Percentiles rank a stretch among this genome's conserved stretches.
Evolutionary conservation across 2,329 filamentous ascomycete genomes (phyloP).

Genomic region (Fusarium sp.): DNA sequence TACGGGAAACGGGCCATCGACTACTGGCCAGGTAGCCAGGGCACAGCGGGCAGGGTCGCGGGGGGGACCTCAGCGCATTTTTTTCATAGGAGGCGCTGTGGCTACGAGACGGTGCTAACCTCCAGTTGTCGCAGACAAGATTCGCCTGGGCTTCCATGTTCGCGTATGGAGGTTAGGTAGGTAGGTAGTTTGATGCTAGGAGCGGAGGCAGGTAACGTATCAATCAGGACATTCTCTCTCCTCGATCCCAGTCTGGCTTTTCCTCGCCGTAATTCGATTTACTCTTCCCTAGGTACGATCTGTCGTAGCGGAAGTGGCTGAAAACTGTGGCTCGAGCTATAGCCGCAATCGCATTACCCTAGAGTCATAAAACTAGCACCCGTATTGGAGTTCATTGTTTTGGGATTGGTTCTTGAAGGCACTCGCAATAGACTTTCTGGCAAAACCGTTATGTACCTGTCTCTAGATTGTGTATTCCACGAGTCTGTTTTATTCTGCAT

Average conservation of each 20-base stretch:
- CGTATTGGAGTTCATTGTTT: not conserved
- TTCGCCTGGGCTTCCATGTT: not conserved
- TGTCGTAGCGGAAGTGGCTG: not conserved
- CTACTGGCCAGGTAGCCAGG: conserved; percentile 23
- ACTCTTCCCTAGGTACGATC: not conserved
- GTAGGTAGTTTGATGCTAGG: not conserved
- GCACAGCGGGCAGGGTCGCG: conserved; percentile 26
- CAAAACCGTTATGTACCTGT: not conserved
- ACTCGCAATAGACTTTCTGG: not conserved
- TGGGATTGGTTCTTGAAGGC: not conserved
- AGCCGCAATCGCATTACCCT: not conserved
- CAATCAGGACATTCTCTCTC: not conserved
- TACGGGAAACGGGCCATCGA: conserved; percentile 24
- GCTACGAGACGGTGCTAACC: not conserved
- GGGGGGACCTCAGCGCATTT: conserved; percentile 35
- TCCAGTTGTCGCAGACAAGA: not conserved
- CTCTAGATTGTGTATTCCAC: not conserved
- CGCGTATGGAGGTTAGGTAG: too few relatives aligned
- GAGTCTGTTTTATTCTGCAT: not conserved
- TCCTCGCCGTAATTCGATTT: not conserved
- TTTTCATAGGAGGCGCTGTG: conserved; percentile 29
- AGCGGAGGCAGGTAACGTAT: not conserved
- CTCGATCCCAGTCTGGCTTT: not conserved
- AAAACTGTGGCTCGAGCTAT: not conserved
- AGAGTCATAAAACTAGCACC: not conserved